Conservation (phyloP, 2,329 filamentous ascomycete genomes). For the Talaromyces sp. region DNA sequence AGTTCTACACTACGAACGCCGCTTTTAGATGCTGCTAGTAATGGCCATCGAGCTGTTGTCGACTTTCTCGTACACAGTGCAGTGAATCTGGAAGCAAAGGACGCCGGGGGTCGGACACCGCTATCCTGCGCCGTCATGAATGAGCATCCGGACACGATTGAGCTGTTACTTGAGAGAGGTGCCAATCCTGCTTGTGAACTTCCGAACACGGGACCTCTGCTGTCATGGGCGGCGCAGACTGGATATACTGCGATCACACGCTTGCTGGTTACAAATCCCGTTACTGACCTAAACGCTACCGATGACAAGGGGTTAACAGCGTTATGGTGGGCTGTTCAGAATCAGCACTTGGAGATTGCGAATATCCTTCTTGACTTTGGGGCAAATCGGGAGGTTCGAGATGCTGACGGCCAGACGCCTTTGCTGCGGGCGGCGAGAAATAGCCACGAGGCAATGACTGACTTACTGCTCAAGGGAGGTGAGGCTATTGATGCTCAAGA, state of each 20-base stretch:
- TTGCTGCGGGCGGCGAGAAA: not conserved
- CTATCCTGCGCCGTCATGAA: conserved; percentile 9
- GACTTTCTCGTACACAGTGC: conserved; percentile 1
- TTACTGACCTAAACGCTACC: not conserved
- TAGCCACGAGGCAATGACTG: not conserved
- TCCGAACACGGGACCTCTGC: not conserved
- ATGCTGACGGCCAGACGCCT: not conserved
- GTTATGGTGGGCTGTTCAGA: conserved; percentile 15
- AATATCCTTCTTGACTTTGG: conserved; percentile 12
- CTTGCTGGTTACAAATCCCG: not conserved
- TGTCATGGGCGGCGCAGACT: not conserved
- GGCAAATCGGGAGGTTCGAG: not conserved
- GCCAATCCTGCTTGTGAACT: not conserved
- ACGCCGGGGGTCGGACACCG: conserved; percentile 15
- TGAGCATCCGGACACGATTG: not conserved
- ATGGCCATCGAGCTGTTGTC: conserved; percentile 15
- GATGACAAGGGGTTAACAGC: not conserved
- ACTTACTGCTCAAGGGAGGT: not conserved
- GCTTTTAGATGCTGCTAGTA: conserved; percentile 10
- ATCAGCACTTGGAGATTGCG: conserved; percentile 5
- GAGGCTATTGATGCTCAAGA: not conserved
- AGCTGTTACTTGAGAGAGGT: not conserved
- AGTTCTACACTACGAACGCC: conserved; percentile 1
- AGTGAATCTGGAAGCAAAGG: conserved; percentile 8
- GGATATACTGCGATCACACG: not conserved